phyloP scores from a whole-genome alignment of 331 rosid species.

The Quercus lobata region DNA sequence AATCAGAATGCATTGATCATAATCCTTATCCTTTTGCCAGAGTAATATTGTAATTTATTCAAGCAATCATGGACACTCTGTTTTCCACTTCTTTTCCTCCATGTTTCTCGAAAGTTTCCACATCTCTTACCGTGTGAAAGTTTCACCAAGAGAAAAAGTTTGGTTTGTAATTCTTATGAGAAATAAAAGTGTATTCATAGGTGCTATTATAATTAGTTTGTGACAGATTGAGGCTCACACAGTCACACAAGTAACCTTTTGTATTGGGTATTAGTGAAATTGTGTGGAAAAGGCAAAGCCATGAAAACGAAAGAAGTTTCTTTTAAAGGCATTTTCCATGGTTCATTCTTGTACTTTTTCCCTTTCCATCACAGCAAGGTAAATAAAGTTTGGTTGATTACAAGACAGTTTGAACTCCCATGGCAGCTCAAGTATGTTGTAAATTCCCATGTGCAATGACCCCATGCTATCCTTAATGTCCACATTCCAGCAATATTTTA shows the following conservation, averaged over 20 bases:
- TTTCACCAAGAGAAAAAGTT: no score
- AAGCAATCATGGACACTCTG: no score
- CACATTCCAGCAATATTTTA: neutral
- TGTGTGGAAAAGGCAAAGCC: conserved; percentile 1
- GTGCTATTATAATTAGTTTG: no score
- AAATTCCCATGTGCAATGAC: no score
- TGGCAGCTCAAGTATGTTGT: no score
- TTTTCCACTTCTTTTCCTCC: no score
- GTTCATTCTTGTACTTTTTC: conserved; percentile 4
- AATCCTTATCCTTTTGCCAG: no score
- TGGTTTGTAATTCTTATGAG: neutral
- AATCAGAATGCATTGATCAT: no score
- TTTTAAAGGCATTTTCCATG: conserved; percentile 13
- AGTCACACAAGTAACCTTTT: neutral
- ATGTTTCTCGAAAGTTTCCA: no score
- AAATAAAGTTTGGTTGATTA: neutral
- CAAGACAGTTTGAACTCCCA: neutral
- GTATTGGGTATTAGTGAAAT: neutral
- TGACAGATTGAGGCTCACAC: neutral
- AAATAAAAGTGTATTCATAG: neutral
- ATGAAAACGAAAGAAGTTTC: neutral
- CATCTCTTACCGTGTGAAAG: no score
- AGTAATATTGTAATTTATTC: no score
- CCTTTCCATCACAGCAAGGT: conserved; percentile 8
- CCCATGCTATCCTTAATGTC: neutral